Base-by-base conservation (phyloP, 139 green algal species). In the Chlorella ohadii region DNA sequence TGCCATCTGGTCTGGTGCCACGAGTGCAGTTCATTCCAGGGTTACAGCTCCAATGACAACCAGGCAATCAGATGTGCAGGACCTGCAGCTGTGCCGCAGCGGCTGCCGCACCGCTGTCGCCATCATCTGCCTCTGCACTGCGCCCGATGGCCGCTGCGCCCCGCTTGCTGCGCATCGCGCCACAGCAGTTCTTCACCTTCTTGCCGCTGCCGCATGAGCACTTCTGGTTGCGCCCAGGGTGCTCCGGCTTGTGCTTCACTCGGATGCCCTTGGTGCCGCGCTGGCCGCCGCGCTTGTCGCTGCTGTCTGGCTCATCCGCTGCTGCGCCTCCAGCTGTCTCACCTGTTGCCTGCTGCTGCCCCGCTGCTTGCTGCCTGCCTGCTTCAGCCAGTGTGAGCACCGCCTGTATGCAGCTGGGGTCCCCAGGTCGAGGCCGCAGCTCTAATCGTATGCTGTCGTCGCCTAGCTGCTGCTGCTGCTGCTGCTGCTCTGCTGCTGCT, bases 101-200 rank as follows among this genome's bases (percentile, higher is more conserved):
- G 7, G 27, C 36, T 12, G 23, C 59, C 0, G 9, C 34, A 12
- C 22, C 27, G 15, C 7, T 6, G 1, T 44, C 47, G 44, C 72
- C 72, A 2, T 28, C 19, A 3, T 28, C 59, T 59, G 36, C 23
- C 38, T n/a, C 73, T 39, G 73, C 19, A 12, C 12, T 20, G 19
- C 31, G 47, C 20, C 41, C 31, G 27, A 63, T 44, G 27, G 39
- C 41, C 27, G 41, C 27, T 12, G 41, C 41, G 11, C 41, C 47
- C 1, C 47, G 44, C 31, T 79, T 55, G 16, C 47, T n/a, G 4
- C 47, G 19, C 31, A 22, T 12, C 31, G 51, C 56, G 19, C 84
- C 90, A 57, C 91, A 93, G 82, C 91, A 94, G 55, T 87, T 87
- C 76, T 94, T 94, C 72, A 87, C 89, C 71, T 93, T 93, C 17